Evolutionary conservation across 2,329 filamentous ascomycete genomes (phyloP), one percentile per base, ranked within the genome.

Genomic region (Colletotrichum phormii): DNA sequence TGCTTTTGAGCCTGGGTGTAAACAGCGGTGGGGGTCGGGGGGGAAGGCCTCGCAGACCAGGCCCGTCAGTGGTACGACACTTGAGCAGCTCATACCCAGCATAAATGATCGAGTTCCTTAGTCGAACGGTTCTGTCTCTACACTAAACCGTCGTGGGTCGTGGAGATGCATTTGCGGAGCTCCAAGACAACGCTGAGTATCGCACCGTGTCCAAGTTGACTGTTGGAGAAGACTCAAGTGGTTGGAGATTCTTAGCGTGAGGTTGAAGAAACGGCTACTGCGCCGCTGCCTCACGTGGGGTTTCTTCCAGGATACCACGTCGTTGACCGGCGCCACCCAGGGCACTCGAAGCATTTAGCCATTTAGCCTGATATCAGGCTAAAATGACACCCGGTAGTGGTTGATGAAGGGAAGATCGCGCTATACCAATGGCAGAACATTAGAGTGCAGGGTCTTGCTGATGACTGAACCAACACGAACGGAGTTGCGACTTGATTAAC

Each of bases 351-450:
- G 49, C 26, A 70, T 70, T 62, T 53, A 64, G 13, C 66, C 66
- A 71, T 72, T 72, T 72, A 72, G 66, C 66, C 70, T 61, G 13
- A 70, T 24, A 57, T 37, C 42, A 70, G 70, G 70, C 66, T 72
- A 64, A 72, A 72, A 64, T 37, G 15, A 15, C 15, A 49, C 70
- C 53, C 54, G 55, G 66, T 59, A 57, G 60, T 64, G 26, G 29
- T 22, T 46, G 55, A 42, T 24, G 31, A 15, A 26, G 24, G 8
- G 13, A 29, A 72, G 55, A 70, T 64, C 59, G 55, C 35, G 46
- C 35, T 63, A 55, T 72, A 26, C 35, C 46, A 46, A 67, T 60
- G 26, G 29, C 54, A 37, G 53, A 31, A 9, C 26, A 61, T 61
- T 51, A 26, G 15, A 42, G 37, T 64, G 29, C 42, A 69, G 65